Evolutionary conservation across 176 grass and related monocot species (phyloP).

Genomic region (Oryza brachyantha): DNA sequence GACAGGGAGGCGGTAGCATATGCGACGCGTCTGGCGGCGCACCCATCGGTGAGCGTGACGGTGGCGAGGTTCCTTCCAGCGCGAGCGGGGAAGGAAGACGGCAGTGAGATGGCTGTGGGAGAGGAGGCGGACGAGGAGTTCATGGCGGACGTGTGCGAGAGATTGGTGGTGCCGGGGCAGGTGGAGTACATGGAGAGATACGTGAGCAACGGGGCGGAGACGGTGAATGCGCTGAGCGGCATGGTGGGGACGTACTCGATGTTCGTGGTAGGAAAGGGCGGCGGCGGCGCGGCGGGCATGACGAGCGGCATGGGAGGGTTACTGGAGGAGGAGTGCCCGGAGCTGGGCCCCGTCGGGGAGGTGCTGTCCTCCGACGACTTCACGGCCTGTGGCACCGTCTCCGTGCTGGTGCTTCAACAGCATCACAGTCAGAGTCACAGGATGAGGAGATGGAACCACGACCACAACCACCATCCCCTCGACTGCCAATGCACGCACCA

Average conservation of each 20-base stretch:
- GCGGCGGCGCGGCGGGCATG: neutral
- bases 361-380: conserved; percentile 70
- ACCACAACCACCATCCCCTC: neutral
- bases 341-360: conserved; percentile 73
- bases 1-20: conserved; percentile 64
- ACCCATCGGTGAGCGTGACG: conserved; percentile 36
- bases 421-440: conserved; percentile 27
- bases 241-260: conserved; percentile 61
- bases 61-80: conserved; percentile 45
- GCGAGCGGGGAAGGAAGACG: neutral
- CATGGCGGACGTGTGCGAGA: conserved; percentile 32
- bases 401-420: conserved; percentile 60
- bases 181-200: conserved; percentile 47
- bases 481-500: neutral
- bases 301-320: conserved; percentile 44
- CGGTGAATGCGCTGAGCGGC: conserved; percentile 33
- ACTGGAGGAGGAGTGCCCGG: conserved; percentile 55
- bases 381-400: conserved; percentile 51
- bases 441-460: conserved; percentile 21
- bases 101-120: neutral
- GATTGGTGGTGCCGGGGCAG: conserved; percentile 42
- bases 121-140: conserved; percentile 50
- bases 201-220: conserved; percentile 54
- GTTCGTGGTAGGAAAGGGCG: conserved; percentile 52
- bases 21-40: conserved; percentile 40